Evolutionary conservation across 176 grass and related monocot species (phyloP).

Genomic region (Cenchrus americanus): DNA sequence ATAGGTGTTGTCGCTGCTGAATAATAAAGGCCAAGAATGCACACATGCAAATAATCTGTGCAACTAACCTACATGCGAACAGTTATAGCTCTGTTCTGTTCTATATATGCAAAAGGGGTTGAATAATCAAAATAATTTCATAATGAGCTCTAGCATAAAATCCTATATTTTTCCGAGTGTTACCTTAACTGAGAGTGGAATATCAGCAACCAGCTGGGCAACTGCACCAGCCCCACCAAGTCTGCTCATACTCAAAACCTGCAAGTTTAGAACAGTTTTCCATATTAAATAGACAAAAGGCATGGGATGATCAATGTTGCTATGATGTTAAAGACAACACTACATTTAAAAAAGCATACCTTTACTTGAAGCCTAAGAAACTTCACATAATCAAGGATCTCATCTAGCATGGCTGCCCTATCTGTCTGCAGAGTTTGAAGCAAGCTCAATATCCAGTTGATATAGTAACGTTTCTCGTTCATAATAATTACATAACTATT

Average conservation of each 20-base stretch:
- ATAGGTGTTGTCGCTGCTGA: conserved; percentile 1
- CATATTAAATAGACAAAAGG: background rate
- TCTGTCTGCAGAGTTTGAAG: conserved; percentile 70
- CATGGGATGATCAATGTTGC: background rate
- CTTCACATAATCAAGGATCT: conserved; percentile 94
- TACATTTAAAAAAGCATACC: conserved; percentile 41
- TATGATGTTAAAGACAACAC: conserved; percentile 4
- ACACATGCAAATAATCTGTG: background rate
- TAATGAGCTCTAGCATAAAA: background rate
- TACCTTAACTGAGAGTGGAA: conserved; percentile 85
- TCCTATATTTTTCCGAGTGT: background rate
- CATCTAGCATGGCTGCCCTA: conserved; percentile 92
- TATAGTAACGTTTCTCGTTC: background rate
- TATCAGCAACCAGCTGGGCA: conserved; percentile 87
- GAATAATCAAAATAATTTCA: conserved; percentile 33
- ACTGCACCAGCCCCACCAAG: conserved; percentile 86
- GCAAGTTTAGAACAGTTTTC: conserved; percentile 5
- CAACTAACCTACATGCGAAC: background rate
- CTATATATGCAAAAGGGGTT: background rate
- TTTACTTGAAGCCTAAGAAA: conserved; percentile 97
- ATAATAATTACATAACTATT: conserved; percentile 27
- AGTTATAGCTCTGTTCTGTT: background rate
- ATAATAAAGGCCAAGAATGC: conserved; percentile 27
- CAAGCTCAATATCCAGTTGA: conserved; percentile 13
- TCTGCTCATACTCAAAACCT: conserved; percentile 97